Conservation (phyloP, 202 grass and related monocot genomes). For the Eragrostis tef region DNA sequence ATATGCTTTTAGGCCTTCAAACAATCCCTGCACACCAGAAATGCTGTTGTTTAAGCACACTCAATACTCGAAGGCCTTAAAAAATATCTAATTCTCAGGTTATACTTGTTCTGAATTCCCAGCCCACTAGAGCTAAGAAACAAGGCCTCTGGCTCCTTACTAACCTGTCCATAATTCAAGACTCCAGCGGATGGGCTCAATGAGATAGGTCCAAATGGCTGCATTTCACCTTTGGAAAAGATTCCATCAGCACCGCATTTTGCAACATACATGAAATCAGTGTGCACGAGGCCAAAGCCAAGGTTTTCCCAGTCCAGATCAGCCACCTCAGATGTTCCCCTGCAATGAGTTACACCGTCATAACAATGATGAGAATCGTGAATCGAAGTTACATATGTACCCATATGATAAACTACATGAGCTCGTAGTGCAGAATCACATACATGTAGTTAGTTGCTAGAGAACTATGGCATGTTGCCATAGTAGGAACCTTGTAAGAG, state of each 20-base stretch:
- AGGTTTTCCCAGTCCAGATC: conserved; percentile 93
- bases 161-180: conserved; percentile 98
- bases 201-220: conserved; percentile 72
- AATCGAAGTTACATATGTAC: neutral
- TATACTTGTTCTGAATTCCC: neutral
- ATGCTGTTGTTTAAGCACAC: neutral
- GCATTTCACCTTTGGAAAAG: conserved; percentile 76
- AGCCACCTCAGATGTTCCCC: conserved; percentile 52
- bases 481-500: conserved; percentile 24
- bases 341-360: conserved; percentile 46
- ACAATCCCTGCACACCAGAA: conserved; percentile 64
- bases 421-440: conserved; percentile 28
- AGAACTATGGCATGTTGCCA: conserved; percentile 53
- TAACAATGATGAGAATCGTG: neutral
- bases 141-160: neutral
- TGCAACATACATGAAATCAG: conserved; percentile 79
- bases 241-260: conserved; percentile 66
- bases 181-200: conserved; percentile 83
- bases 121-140: neutral
- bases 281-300: conserved; percentile 77
- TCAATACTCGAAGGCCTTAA: neutral
- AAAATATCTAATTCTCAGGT: neutral
- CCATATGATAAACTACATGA: neutral
- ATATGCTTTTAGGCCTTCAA: conserved; percentile 93
- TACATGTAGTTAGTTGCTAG: conserved; percentile 59